Evolutionary conservation across 345 rosid genomes (phyloP).

Genomic region (Dipteronia sinensis): DNA sequence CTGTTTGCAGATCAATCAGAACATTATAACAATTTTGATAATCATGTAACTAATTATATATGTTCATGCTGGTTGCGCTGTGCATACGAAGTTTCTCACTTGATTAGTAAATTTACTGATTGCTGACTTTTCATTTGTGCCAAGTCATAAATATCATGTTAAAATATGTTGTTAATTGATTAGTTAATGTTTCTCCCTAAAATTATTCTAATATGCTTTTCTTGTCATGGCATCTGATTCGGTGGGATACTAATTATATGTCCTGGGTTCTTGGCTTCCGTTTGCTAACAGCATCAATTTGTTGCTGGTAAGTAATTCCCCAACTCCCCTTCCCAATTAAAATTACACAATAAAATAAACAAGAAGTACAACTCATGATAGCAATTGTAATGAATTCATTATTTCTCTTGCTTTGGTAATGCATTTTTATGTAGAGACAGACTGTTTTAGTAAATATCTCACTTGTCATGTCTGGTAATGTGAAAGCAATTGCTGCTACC

Average conservation of each 20-base stretch:
- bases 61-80: not conserved
- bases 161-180: not conserved
- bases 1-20: not conserved
- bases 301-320: slow-evolving; percentile 73
- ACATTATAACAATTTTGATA: not conserved
- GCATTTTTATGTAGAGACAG: not conserved
- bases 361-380: not conserved
- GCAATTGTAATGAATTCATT: not conserved
- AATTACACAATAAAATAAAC: not conserved
- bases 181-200: slow-evolving; percentile 9
- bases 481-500: not conserved
- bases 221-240: slow-evolving; percentile 37
- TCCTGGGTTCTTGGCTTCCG: slow-evolving; percentile 21
- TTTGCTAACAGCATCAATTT: slow-evolving; percentile 81
- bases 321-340: not conserved
- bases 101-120: not conserved
- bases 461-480: not conserved
- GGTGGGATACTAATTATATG: slow-evolving; percentile 27
- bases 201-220: slow-evolving; percentile 32
- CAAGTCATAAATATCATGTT: not conserved
- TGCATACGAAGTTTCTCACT: not conserved
- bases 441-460: not conserved
- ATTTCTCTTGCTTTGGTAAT: not conserved
- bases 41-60: not conserved
- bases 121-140: not conserved